phyloP scores from a whole-genome alignment of 2,329 filamentous ascomycete genomes.

The Ilyonectria sp. region DNA sequence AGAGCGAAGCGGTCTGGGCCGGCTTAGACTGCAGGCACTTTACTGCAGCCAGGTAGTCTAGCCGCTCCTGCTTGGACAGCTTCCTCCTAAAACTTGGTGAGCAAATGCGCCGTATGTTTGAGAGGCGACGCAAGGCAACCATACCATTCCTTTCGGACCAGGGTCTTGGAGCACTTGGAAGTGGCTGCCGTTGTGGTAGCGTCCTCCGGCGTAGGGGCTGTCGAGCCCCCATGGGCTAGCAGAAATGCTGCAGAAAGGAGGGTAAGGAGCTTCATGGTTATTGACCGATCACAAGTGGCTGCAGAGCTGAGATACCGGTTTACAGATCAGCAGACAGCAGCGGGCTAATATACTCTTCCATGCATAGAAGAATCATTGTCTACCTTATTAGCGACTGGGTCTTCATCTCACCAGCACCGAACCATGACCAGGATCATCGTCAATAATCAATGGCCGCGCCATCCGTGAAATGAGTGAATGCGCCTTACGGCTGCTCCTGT shows the following conservation, averaged over 20 bases:
- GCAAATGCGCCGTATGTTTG: background rate
- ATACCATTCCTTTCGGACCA: conserved; percentile 25
- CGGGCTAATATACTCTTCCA: conserved; percentile 24
- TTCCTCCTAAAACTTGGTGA: conserved; percentile 14
- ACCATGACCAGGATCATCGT: conserved; percentile 6
- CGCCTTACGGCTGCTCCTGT: background rate
- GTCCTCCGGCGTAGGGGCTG: conserved; percentile 15
- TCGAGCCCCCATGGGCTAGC: conserved; percentile 6
- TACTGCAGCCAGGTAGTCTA: conserved; percentile 13
- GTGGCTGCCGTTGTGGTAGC: conserved; percentile 9
- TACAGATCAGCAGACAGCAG: background rate
- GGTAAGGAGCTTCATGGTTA: conserved; percentile 14
- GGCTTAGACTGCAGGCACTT: conserved; percentile 24
- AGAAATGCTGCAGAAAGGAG: conserved; percentile 12
- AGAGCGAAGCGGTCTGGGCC: conserved; percentile 23
- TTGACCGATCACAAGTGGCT: conserved; percentile 4
- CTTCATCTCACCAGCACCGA: background rate
- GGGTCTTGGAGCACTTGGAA: conserved; percentile 10
- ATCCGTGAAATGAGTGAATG: conserved; percentile 14
- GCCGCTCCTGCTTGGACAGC: conserved; percentile 13
- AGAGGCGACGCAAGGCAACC: background rate
- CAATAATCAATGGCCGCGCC: background rate
- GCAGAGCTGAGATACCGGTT: background rate
- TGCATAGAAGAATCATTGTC: background rate
- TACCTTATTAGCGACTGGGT: conserved; percentile 7